Evolutionary conservation across 1,284 basidiomycete genomes (phyloP).

Genomic region (Lentinula novae-zelandiae): DNA sequence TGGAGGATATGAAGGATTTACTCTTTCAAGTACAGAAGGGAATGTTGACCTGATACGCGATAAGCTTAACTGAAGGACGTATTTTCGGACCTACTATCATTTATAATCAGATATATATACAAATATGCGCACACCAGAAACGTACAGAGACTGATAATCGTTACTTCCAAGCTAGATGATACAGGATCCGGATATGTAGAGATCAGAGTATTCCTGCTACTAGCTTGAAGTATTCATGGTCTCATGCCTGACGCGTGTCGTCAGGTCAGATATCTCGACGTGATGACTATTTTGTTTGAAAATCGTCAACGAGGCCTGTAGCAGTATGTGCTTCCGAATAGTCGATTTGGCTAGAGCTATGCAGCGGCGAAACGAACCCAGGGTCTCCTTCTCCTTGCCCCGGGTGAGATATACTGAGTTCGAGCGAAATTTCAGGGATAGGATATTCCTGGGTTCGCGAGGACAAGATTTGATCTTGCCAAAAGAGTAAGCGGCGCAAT

Average conservation of each 20-base stretch:
- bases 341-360: background rate
- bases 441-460: background rate
- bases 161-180: background rate
- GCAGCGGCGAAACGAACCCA: background rate
- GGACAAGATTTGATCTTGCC: background rate
- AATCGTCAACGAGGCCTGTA: background rate
- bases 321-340: background rate
- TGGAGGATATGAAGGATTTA: slow-evolving; percentile 21
- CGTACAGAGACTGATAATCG: no score
- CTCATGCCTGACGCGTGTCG: no score
- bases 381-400: background rate
- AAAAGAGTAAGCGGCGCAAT: background rate
- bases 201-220: no score
- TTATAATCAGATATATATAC: no score
- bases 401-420: background rate
- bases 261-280: background rate
- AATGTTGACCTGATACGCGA: background rate
- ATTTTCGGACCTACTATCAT: no score
- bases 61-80: background rate
- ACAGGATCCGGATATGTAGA: no score
- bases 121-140: no score
- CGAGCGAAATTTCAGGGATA: background rate
- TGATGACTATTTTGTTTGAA: background rate
- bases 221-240: no score
- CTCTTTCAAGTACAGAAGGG: slow-evolving; percentile 6